phyloP scores from a whole-genome alignment of 2,329 filamentous ascomycete species.

The Talaromyces sp. region DNA sequence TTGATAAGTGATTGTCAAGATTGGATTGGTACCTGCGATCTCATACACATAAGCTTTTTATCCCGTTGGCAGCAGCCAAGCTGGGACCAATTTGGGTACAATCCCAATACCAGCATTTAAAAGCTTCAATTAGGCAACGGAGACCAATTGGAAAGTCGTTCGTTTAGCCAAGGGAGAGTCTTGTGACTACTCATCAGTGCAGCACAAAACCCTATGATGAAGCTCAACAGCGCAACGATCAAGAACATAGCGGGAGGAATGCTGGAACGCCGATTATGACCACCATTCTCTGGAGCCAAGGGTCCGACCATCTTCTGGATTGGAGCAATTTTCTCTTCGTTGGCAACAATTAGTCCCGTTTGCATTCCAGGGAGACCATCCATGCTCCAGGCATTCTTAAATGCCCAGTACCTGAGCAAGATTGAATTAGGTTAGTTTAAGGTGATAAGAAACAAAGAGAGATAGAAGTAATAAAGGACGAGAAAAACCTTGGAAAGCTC shows the following conservation, averaged over 20 bases:
- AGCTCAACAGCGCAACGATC: constrained; percentile 5
- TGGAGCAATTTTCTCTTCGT: constrained; percentile 7
- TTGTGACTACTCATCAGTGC: constrained; percentile 1
- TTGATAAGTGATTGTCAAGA: background rate
- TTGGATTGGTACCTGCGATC: background rate
- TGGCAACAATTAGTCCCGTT: background rate
- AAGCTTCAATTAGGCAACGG: background rate
- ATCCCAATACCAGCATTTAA: background rate
- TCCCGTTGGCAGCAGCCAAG: background rate
- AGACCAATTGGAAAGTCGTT: background rate
- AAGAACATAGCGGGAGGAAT: constrained; percentile 1
- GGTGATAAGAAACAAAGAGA: background rate
- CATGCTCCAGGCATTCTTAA: constrained; percentile 10
- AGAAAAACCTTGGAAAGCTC: constrained; percentile 8
- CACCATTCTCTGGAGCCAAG: constrained; percentile 5
- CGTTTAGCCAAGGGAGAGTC: background rate
- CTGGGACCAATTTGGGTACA: background rate
- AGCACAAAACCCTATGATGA: constrained; percentile 1
- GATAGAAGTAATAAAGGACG: background rate
- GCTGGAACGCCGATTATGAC: background rate
- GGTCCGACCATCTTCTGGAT: constrained; percentile 9
- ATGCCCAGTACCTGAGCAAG: constrained; percentile 7
- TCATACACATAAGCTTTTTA: background rate
- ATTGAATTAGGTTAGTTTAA: background rate
- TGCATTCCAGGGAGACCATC: constrained; percentile 7